Percentiles rank a stretch among this genome's conserved stretches.
Conservation (phyloP, 2,329 filamentous ascomycete species). For the Colletotrichum liaoningense region DNA sequence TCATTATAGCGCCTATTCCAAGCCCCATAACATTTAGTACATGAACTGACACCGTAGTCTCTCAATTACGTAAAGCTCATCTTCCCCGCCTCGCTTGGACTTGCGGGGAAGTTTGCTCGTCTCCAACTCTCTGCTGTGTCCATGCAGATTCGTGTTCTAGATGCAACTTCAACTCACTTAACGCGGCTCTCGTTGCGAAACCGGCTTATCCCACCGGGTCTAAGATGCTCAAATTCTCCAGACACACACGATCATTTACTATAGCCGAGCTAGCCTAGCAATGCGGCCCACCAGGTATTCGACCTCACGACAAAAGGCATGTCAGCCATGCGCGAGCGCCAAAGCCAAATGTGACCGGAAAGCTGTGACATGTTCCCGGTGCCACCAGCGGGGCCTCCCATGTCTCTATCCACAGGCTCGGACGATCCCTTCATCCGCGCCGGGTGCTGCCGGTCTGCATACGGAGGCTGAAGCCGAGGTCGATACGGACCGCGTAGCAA, state of each 20-base stretch:
- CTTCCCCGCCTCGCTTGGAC: background rate
- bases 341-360: slow-evolving; percentile 55
- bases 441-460: background rate
- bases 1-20: background rate
- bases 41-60: background rate
- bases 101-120: background rate
- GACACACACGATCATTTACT: background rate
- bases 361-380: slow-evolving; percentile 46
- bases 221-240: background rate
- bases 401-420: slow-evolving; percentile 44
- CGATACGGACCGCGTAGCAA: too few relatives aligned
- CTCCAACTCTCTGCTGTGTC: background rate
- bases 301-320: slow-evolving; percentile 52
- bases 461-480: background rate
- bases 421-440: background rate
- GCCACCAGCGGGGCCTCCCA: slow-evolving; percentile 41
- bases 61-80: slow-evolving; percentile 7
- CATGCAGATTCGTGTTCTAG: background rate
- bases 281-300: slow-evolving; percentile 45
- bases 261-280: background rate
- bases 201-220: background rate
- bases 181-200: background rate
- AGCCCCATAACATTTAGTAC: background rate
- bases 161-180: background rate
- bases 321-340: slow-evolving; percentile 48